Evolutionary conservation across 2,329 filamentous ascomycete genomes (phyloP).

Genomic region (Colletotrichum cereale): DNA sequence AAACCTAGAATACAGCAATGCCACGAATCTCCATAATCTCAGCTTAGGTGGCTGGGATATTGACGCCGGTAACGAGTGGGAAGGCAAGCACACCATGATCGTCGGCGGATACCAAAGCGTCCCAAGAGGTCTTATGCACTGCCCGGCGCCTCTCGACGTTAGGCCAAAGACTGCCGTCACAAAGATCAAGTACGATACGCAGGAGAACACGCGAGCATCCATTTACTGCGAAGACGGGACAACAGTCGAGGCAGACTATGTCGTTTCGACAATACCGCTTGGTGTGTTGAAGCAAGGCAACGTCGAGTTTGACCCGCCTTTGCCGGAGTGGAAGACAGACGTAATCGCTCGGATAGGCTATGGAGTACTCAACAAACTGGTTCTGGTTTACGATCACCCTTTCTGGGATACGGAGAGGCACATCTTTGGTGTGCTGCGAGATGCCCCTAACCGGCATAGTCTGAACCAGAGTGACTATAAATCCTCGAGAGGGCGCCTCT

Average conservation of each 20-base stretch:
- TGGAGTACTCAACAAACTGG: constrained; percentile 94
- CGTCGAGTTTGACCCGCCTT: constrained; percentile 86
- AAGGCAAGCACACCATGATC: constrained; percentile 93
- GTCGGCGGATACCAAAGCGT: constrained; percentile 95
- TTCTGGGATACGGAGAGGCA: constrained; percentile 94
- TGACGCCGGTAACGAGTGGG: constrained; percentile 97
- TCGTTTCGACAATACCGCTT: constrained; percentile 91
- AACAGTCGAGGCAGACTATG: constrained; percentile 83
- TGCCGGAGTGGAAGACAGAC: constrained; percentile 88
- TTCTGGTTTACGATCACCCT: constrained; percentile 86
- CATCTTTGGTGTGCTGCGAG: constrained; percentile 92
- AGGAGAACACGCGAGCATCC: constrained; percentile 47
- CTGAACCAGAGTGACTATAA: constrained; percentile 84
- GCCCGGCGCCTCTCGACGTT: constrained; percentile 82
- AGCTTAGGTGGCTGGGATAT: constrained; percentile 96
- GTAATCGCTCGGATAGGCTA: constrained; percentile 89
- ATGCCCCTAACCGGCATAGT: constrained; percentile 77
- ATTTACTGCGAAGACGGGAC: constrained; percentile 85
- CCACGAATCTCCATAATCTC: constrained; percentile 85
- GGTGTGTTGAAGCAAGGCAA: constrained; percentile 89
- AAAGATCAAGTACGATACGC: constrained; percentile 74
- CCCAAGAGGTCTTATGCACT: constrained; percentile 85
- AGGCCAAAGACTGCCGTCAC: constrained; percentile 80
- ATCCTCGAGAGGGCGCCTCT: constrained; percentile 87
- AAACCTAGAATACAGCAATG: constrained; percentile 98